Conservation (phyloP, 1,284 basidiomycete genomes). For the Kalmanozyma brasiliensis region DNA sequence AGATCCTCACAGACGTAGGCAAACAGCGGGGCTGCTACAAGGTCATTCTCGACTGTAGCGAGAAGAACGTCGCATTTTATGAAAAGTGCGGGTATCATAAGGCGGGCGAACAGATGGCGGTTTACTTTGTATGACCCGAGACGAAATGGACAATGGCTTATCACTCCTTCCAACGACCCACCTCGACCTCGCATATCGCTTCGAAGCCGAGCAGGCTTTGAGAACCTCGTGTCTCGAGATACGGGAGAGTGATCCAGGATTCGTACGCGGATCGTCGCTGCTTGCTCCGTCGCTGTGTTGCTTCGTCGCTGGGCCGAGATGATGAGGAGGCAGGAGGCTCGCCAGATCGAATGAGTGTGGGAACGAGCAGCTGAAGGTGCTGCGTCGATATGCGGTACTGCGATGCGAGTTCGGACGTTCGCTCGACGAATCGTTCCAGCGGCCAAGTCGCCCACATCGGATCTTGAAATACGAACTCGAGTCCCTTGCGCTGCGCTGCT, state of each 20-base stretch:
- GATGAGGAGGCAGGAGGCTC: slow-evolving; percentile 16
- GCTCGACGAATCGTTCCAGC: slow-evolving; percentile 52
- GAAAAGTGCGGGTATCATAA: slow-evolving; percentile 82
- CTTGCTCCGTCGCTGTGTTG: slow-evolving; percentile 13
- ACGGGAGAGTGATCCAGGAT: slow-evolving; percentile 48
- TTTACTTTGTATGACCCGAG: slow-evolving; percentile 34
- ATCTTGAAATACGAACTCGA: slow-evolving; percentile 45
- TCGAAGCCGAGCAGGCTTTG: slow-evolving; percentile 54
- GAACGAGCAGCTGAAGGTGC: slow-evolving; percentile 35
- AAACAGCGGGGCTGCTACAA: slow-evolving; percentile 85
- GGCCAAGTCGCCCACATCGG: slow-evolving; percentile 63
- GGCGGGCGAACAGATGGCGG: slow-evolving; percentile 66
- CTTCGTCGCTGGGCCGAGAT: slow-evolving; percentile 8
- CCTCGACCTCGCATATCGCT: slow-evolving; percentile 57
- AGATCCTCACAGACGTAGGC: slow-evolving; percentile 80
- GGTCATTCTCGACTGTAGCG: slow-evolving; percentile 94
- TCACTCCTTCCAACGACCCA: slow-evolving; percentile 50
- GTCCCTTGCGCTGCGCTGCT: slow-evolving; percentile 38
- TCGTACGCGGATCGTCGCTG: slow-evolving; percentile 34
- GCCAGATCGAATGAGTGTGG: slow-evolving; percentile 33
- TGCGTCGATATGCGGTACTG: slow-evolving; percentile 42
- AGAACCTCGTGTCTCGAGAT: slow-evolving; percentile 47
- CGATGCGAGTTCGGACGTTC: slow-evolving; percentile 18
- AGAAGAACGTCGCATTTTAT: slow-evolving; percentile 93
- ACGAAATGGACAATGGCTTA: slow-evolving; percentile 18